Evolutionary conservation across 768 basidiomycete species (phyloP).

Genomic region (Mycena indigotica): DNA sequence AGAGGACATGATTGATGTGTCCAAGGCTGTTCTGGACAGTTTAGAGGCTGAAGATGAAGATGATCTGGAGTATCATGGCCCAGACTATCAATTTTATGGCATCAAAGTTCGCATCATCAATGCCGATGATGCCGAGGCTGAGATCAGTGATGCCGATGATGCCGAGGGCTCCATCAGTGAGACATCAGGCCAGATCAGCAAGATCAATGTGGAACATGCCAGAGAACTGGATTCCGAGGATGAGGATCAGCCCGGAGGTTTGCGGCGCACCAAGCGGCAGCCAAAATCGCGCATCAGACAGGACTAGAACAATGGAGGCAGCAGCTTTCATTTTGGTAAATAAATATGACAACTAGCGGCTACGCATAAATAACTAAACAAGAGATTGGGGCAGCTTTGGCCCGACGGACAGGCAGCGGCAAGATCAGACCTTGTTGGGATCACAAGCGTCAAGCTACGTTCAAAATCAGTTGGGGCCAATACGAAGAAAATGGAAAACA

Average conservation of each 20-base stretch:
- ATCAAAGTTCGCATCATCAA: no score
- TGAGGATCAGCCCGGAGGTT: neutral
- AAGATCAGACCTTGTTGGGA: no score
- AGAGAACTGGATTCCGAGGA: neutral
- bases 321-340: neutral
- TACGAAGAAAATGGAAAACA: no score
- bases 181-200: neutral
- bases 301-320: neutral
- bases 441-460: no score
- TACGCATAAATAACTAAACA: neutral
- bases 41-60: no score
- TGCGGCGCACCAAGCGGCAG: neutral
- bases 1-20: slow-evolving; percentile 9
- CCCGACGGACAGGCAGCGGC: no score
- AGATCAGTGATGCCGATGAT: no score
- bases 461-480: no score
- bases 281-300: neutral
- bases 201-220: neutral
- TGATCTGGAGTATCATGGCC: no score
- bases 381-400: no score
- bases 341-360: neutral
- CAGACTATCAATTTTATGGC: no score
- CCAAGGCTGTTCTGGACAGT: no score
- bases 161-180: neutral
- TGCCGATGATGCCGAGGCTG: neutral